These are phyloP conservation scores for Helichrysum umbraculigerum DNA, from an alignment of 129 eudicot species.

Conservation along the genomic window DNA sequence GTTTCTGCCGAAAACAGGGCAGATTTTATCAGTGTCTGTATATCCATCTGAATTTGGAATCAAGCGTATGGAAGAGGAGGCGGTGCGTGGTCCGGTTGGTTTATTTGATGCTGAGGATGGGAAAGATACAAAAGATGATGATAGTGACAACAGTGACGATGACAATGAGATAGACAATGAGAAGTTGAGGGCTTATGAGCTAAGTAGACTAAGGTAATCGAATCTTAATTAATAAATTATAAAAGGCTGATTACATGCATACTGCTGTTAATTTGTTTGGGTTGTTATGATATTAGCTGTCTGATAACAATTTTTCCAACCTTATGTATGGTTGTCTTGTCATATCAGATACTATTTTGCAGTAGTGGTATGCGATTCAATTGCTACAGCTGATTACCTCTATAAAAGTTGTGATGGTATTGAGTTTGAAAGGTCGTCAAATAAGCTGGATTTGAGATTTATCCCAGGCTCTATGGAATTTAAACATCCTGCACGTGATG, in stretches of 20 bases:
- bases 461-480: slow-evolving; percentile 91
- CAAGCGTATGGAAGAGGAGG: slow-evolving; percentile 93
- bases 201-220: slow-evolving; percentile 76
- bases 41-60: slow-evolving; percentile 97
- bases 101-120: slow-evolving; percentile 64
- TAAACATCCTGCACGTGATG: slow-evolving; percentile 82
- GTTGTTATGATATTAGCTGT: neutral
- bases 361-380: slow-evolving; percentile 85
- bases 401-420: slow-evolving; percentile 88
- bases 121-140: slow-evolving; percentile 36
- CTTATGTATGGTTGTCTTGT: slow-evolving; percentile 5
- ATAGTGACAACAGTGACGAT: slow-evolving; percentile 48
- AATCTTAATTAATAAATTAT: neutral
- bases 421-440: slow-evolving; percentile 89
- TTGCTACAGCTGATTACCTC: slow-evolving; percentile 85
- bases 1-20: slow-evolving; percentile 77
- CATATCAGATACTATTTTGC: slow-evolving; percentile 83
- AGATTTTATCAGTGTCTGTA: slow-evolving; percentile 72
- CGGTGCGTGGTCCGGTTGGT: slow-evolving; percentile 89
- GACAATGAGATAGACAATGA: slow-evolving; percentile 55
- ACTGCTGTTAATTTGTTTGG: neutral
- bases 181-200: slow-evolving; percentile 81
- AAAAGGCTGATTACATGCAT: neutral
- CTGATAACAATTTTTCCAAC: neutral
- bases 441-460: slow-evolving; percentile 86